Evolutionary conservation across 1,284 basidiomycete species (phyloP).

Genomic region (Butyriboletus appendiculatus): DNA sequence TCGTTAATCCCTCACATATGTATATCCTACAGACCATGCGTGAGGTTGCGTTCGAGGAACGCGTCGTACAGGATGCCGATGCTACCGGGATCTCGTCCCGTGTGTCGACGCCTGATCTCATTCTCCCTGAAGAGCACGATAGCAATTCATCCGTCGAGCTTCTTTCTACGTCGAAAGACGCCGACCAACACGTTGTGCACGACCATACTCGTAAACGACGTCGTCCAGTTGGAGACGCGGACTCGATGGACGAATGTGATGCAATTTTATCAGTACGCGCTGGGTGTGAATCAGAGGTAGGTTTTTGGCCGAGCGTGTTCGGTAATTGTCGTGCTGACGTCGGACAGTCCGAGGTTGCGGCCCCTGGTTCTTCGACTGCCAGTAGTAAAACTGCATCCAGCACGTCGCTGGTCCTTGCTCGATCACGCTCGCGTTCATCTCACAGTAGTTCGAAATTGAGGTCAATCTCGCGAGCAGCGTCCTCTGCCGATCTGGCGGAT

Average conservation of each 20-base stretch:
- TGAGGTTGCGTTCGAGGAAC: not conserved
- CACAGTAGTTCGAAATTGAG: not conserved
- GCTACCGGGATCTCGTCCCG: not conserved
- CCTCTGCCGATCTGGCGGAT: not conserved
- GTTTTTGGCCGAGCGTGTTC: not conserved
- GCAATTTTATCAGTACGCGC: constrained; percentile 8
- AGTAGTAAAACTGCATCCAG: constrained; percentile 23
- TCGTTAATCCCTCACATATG: not conserved
- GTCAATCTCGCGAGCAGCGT: not conserved
- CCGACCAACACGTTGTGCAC: not conserved
- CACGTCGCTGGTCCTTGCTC: not conserved
- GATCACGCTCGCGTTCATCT: not conserved
- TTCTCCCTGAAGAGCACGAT: constrained; percentile 17
- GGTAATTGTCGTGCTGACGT: constrained; percentile 6
- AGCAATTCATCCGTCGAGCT: not conserved
- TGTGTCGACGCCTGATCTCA: constrained; percentile 17
- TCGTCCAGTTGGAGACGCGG: constrained; percentile 1
- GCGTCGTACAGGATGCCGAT: not conserved
- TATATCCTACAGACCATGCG: constrained; percentile 4
- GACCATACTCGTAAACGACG: not conserved
- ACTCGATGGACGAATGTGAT: constrained; percentile 26
- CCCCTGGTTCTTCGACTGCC: not conserved
- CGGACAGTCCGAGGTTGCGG: constrained; percentile 6
- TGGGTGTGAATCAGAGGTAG: constrained; percentile 13
- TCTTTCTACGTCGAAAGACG: not conserved